Base-by-base conservation (phyloP, 371 early-diverging fungal species). In the Syncephalastrum sp. region DNA sequence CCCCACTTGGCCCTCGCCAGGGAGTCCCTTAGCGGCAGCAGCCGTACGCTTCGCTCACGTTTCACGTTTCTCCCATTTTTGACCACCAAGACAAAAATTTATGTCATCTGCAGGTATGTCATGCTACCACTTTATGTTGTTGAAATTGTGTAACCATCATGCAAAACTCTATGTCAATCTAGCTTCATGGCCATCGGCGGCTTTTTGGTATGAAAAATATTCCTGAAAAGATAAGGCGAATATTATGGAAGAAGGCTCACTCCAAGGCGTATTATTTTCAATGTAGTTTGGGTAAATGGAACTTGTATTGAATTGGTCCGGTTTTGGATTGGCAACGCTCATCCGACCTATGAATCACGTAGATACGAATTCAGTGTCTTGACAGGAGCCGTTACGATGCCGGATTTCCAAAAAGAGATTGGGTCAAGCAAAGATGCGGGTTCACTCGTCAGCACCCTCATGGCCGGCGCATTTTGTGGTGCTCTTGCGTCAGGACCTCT, bases 391-490 rank as follows among this genome's bases (percentile, higher is more conserved):
- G 47, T 75, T 21, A 56, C 67, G 33, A 77, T 81, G 77, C 67
- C 67, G 27, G 46, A 67, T 15, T 77, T 77, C 65, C 66, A 70
- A 51, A 47, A 23, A 47, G 74, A 72, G 56, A 61, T 71, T 57
- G 29, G 57, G 41, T 59, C 56, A 14, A 49, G 49, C 5, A 63
- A 65, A 12, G 73, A 77, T 0, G 66, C 71, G 12, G 74, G 74
- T 15, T 81, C 81, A 19, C 77, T 89, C 53, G 85, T 84, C 44
- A 84, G 91, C 33, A 59, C 84, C n/a, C 69, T 92, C 53, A 82
- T 87, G 46, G 80, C 85, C 10, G 91, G 89, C 6, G 84, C 86
- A 46, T 82, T 90, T 55, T 54, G 82, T 4, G 89, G 88, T 3
- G 80, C 89, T 0, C 66, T 90, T 21, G 47, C 69, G 27, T 79